Percentiles rank a stretch among this genome's conserved stretches.
These are phyloP conservation scores for Ajuga chamaepitys DNA, from an alignment of 257 asterid genomes.

Conservation along the genomic window DNA sequence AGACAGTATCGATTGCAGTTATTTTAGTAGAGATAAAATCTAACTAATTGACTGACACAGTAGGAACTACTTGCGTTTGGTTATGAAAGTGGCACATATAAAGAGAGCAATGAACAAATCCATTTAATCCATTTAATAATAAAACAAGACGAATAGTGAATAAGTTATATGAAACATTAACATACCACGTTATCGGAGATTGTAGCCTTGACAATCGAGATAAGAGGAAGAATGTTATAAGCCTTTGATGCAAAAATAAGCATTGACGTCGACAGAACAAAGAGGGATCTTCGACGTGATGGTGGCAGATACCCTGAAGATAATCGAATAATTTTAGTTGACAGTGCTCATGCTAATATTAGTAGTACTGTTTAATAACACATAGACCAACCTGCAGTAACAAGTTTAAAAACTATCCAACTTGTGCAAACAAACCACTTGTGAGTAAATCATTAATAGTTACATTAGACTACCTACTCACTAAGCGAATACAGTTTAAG, in stretches of 20 bases:
- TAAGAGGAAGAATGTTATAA: slow-evolving; percentile 50
- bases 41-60: background rate
- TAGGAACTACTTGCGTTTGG: background rate
- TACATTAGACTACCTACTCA: too few species aligned
- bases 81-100: background rate
- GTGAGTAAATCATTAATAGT: too few species aligned
- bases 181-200: slow-evolving; percentile 56
- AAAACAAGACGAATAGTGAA: background rate
- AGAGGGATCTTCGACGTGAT: slow-evolving; percentile 91
- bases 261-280: slow-evolving; percentile 78
- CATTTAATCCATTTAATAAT: background rate
- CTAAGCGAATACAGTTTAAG: too few species aligned
- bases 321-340: background rate
- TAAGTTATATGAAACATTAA: slow-evolving; percentile 8
- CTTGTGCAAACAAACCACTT: background rate
- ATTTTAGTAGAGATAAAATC: background rate
- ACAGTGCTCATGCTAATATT: background rate
- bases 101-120: background rate
- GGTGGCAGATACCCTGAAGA: slow-evolving; percentile 74
- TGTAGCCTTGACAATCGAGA: slow-evolving; percentile 43
- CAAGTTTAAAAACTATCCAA: background rate
- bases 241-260: slow-evolving; percentile 77
- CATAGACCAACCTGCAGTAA: background rate
- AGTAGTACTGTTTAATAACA: background rate
- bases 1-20: background rate